Conservation (phyloP, 164 flowering plant species). For the grape (Vitis vinifera) region ASM3070453v1 NC_081806.1:3427501-3428000, state of each 20-base stretch:
- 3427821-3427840: slow-evolving; percentile 10
- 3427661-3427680: background rate
- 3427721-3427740: background rate
- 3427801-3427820: slow-evolving; percentile 14
- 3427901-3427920: slow-evolving; percentile 11
- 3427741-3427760: background rate
- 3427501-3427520: slow-evolving; percentile 79
- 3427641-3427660: background rate
- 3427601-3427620: slow-evolving; percentile 5
- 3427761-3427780: slow-evolving; percentile 8
- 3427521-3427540: slow-evolving; percentile 79
- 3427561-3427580: slow-evolving; percentile 64
- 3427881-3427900: background rate
- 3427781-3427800: slow-evolving; percentile 5
- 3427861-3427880: background rate
- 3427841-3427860: slow-evolving; percentile 5
- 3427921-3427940: slow-evolving; percentile 5
- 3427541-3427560: slow-evolving; percentile 85
- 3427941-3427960: background rate
- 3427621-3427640: background rate
- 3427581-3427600: slow-evolving; percentile 29
- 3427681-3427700: background rate
- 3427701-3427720: background rate
- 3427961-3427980: background rate
- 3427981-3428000: slow-evolving; percentile 2